Conservation (phyloP, 306 rosid genomes). For the Vachellia collinsii region DNA sequence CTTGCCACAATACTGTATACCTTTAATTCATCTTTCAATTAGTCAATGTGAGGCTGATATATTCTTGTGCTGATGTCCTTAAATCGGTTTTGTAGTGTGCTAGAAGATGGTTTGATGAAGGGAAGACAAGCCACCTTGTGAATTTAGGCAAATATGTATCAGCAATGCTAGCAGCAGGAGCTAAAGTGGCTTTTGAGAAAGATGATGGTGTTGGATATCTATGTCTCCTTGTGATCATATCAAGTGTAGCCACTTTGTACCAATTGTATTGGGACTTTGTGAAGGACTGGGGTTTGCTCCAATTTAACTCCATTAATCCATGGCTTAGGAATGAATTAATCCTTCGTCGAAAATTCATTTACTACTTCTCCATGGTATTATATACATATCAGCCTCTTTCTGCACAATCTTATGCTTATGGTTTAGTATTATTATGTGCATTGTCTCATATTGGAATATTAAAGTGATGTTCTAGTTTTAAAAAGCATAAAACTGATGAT, state of each 20-base stretch:
- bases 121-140: constrained; percentile 80
- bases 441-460: not conserved
- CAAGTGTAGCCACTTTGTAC: constrained; percentile 88
- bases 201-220: constrained; percentile 73
- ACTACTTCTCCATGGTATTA: constrained; percentile 92
- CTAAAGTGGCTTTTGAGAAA: constrained; percentile 93
- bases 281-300: constrained; percentile 98
- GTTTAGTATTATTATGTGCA: not conserved
- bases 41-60: no score
- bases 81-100: constrained; percentile 72
- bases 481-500: not conserved
- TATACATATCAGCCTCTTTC: constrained; percentile 22
- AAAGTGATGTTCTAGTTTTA: not conserved
- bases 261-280: constrained; percentile 99
- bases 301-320: constrained; percentile 85
- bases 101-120: constrained; percentile 97
- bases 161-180: constrained; percentile 98
- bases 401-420: constrained; percentile 10
- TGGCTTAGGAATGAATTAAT: constrained; percentile 97
- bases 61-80: no score
- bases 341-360: constrained; percentile 73
- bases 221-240: constrained; percentile 82
- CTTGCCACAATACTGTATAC: no score
- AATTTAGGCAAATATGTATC: constrained; percentile 95
- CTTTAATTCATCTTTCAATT: no score